These are phyloP conservation scores for Coniochaeta prunicola DNA, from an alignment of 2,329 filamentous ascomycete genomes.

Conservation along the genomic window DNA sequence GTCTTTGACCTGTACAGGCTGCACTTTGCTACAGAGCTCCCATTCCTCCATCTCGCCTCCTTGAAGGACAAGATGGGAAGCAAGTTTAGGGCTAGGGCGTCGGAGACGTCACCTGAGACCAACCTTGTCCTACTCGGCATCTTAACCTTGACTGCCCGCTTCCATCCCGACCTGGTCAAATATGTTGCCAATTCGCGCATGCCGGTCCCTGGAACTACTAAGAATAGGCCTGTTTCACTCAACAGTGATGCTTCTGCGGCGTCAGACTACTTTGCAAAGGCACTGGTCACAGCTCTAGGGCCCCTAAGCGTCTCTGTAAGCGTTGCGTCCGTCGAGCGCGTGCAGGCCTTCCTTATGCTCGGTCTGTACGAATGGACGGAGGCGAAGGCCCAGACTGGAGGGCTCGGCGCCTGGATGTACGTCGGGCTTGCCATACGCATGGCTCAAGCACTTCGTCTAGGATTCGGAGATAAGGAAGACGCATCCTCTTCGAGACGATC, in stretches of 20 bases:
- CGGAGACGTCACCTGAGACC: conserved; percentile 35
- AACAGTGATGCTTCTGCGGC: conserved; percentile 45
- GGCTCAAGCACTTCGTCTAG: conserved; percentile 54
- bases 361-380: conserved; percentile 67
- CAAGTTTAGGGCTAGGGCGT: conserved; percentile 27
- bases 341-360: conserved; percentile 64
- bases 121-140: conserved; percentile 58
- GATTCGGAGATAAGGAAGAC: conserved; percentile 43
- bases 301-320: conserved; percentile 39
- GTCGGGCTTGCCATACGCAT: conserved; percentile 58
- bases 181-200: conserved; percentile 34
- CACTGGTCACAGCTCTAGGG: conserved; percentile 44
- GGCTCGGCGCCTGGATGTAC: conserved; percentile 58
- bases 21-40: conserved; percentile 65
- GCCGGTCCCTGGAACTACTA: conserved; percentile 20
- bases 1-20: conserved; percentile 63
- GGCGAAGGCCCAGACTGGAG: conserved; percentile 38
- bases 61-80: conserved; percentile 47
- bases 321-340: conserved; percentile 51
- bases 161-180: conserved; percentile 54
- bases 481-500: not conserved
- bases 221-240: conserved; percentile 23
- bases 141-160: conserved; percentile 61
- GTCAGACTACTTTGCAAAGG: conserved; percentile 58
- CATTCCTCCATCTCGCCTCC: conserved; percentile 62